These are phyloP conservation scores for Paecilomyces niveus DNA, from an alignment of 2,329 filamentous ascomycete species.

Conservation along the genomic window DNA sequence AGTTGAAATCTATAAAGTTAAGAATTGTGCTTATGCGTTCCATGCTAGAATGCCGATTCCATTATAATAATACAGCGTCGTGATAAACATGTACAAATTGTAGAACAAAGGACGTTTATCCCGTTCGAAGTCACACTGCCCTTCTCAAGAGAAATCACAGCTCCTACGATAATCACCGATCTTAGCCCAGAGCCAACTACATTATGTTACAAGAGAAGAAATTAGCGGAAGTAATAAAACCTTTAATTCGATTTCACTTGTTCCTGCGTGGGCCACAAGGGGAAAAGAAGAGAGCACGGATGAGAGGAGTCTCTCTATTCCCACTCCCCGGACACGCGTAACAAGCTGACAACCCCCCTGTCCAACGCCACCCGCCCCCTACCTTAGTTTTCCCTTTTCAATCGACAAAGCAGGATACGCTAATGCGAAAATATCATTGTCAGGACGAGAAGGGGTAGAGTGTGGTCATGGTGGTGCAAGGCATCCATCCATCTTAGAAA, in stretches of 20 bases:
- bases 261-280: not conserved
- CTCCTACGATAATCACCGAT: not conserved
- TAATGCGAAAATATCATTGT: not conserved
- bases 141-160: not conserved
- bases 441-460: not conserved
- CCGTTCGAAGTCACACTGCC: not conserved
- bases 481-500: not conserved
- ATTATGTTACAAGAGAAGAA: not conserved
- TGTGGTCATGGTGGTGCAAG: not conserved
- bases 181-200: not conserved
- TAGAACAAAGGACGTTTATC: not conserved
- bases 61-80: no score
- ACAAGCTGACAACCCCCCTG: not conserved
- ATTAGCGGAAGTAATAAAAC: not conserved
- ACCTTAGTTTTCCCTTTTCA: not conserved
- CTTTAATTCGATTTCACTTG: not conserved
- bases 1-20: no score
- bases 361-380: not conserved
- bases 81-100: no score
- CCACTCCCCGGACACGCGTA: not conserved
- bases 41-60: no score
- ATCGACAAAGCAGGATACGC: slow-evolving; percentile 4
- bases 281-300: not conserved
- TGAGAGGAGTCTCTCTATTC: not conserved
- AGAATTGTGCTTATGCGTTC: no score